Evolutionary conservation across 1,284 basidiomycete genomes (phyloP).

Genomic region (Inonotus hispidus): DNA sequence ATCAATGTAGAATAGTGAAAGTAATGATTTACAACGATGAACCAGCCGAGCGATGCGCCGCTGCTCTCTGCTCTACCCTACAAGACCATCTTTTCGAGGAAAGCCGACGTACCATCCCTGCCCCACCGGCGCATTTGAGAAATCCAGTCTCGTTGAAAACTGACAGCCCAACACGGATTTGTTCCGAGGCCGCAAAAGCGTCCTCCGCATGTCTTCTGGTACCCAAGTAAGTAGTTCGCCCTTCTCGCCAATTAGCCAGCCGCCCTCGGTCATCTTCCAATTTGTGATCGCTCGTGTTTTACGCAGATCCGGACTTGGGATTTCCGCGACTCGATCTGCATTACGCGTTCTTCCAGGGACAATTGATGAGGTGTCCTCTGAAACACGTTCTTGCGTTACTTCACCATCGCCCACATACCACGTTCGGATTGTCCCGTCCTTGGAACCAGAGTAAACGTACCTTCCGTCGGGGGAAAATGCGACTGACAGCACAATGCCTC

Average conservation of each 20-base stretch:
- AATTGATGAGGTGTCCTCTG: too few species aligned
- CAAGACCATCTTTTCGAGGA: not conserved
- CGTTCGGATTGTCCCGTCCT: conserved; percentile 11
- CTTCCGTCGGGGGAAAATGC: conserved; percentile 54
- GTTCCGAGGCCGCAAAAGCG: not conserved
- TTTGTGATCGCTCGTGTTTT: not conserved
- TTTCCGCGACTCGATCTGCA: not conserved
- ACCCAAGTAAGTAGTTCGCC: not conserved
- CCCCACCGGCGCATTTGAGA: not conserved
- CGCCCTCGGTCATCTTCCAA: not conserved
- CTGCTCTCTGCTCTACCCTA: too few species aligned
- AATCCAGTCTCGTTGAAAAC: not conserved
- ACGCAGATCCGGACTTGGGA: not conserved
- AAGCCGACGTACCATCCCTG: not conserved
- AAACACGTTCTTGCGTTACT: not conserved
- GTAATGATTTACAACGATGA: too few species aligned
- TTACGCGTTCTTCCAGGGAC: too few species aligned
- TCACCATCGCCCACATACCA: conserved; percentile 19
- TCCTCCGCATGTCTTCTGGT: not conserved
- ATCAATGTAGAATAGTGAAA: too few species aligned
- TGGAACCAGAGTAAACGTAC: conserved; percentile 17
- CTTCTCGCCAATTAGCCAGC: not conserved
- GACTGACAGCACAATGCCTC: conserved; percentile 39
- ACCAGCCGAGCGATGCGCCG: too few species aligned
- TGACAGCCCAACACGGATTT: not conserved